These are phyloP conservation scores for Yamadazyma friedrichii DNA, from an alignment of 1,139 yeast species.

Conservation along the genomic window DNA sequence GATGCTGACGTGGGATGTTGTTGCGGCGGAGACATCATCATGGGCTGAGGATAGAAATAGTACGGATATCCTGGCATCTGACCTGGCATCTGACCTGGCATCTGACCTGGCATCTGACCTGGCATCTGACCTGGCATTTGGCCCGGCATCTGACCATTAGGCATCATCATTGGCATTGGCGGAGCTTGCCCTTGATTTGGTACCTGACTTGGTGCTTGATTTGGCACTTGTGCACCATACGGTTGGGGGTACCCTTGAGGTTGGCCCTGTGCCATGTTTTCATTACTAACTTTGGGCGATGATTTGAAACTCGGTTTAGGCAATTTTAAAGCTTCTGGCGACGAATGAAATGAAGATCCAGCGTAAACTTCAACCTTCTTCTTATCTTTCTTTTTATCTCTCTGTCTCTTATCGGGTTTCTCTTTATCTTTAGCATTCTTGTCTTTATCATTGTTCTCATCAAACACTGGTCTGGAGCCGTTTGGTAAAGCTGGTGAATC, in stretches of 20 bases:
- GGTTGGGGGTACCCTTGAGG: neutral
- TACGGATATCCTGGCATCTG: neutral
- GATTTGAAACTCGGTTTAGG: constrained; percentile 55
- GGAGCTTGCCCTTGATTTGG: neutral
- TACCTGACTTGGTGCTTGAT: neutral
- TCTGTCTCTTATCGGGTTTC: constrained; percentile 9
- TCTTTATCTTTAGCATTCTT: constrained; percentile 10
- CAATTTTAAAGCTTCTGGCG: constrained; percentile 56
- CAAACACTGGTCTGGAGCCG: constrained; percentile 35
- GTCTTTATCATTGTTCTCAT: constrained; percentile 13
- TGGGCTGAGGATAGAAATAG: neutral
- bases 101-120: constrained; percentile 28
- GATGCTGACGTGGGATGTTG: neutral
- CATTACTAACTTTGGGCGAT: constrained; percentile 16
- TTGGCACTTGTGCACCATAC: neutral
- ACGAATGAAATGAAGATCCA: constrained; percentile 57
- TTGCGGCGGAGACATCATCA: constrained; percentile 1
- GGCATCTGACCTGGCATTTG: constrained; percentile 14
- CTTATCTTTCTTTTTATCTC: constrained; percentile 14
- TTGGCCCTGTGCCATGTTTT: neutral
- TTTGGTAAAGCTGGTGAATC: constrained; percentile 22
- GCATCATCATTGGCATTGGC: neutral
- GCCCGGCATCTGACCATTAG: constrained; percentile 10
- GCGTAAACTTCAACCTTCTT: constrained; percentile 44
- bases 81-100: no score